Conservation (phyloP, 176 grass and related monocot species). For the Carex myosuroides region DNA sequence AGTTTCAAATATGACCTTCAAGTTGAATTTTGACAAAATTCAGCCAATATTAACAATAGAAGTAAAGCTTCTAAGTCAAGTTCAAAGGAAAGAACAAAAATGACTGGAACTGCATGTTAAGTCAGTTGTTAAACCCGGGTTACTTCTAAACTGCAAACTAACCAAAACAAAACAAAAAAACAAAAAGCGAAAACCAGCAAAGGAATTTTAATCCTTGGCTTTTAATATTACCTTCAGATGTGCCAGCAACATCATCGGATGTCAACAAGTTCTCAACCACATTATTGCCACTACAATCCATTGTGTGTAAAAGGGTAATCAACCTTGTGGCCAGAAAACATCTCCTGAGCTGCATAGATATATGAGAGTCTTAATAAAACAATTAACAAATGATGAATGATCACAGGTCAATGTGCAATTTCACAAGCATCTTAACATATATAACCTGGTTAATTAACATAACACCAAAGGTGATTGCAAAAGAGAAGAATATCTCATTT, state of each 20-base stretch:
- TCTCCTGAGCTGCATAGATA: not conserved
- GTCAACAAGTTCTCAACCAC: not conserved
- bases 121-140: not conserved
- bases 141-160: not conserved
- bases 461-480: not conserved
- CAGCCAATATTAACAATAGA: not conserved
- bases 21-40: not conserved
- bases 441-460: not conserved
- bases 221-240: constrained; percentile 1
- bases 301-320: not conserved
- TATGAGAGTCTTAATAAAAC: not conserved
- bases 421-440: not conserved
- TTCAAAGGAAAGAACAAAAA: not conserved
- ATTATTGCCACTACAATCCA: not conserved
- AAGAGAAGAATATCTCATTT: not conserved
- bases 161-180: not conserved
- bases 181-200: not conserved
- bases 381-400: not conserved
- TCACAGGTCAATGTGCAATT: not conserved
- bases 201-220: not conserved
- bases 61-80: not conserved
- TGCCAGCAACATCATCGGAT: not conserved
- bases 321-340: not conserved
- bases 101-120: not conserved
- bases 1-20: not conserved